These are phyloP conservation scores for Phylloboletellus chloephorus DNA, from an alignment of 1,284 basidiomycete species.

Conservation along the genomic window DNA sequence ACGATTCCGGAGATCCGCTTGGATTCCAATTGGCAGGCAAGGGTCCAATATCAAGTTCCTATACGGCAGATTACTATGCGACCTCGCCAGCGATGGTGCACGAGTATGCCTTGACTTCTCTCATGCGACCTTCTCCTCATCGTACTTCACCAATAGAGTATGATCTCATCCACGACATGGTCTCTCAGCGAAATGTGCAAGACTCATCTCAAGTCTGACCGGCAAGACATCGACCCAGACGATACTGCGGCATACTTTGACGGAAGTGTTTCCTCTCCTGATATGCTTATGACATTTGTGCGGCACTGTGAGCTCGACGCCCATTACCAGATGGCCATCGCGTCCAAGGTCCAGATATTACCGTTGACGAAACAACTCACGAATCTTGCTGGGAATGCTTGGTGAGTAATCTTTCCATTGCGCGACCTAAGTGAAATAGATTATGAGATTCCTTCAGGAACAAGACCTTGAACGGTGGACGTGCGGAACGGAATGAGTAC, in stretches of 20 bases:
- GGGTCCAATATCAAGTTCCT: conserved; percentile 83
- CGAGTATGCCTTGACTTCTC: conserved; percentile 53
- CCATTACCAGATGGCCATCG: conserved; percentile 95
- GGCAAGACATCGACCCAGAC: conserved; percentile 94
- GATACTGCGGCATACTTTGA: conserved; percentile 93
- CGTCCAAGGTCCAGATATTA: conserved; percentile 84
- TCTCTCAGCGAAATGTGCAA: conserved; percentile 95
- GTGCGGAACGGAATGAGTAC: conserved; percentile 98
- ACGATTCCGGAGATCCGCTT: conserved; percentile 81
- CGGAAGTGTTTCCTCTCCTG: conserved; percentile 71
- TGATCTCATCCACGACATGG: conserved; percentile 97
- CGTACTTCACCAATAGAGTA: conserved; percentile 50
- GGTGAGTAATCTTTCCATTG: conserved; percentile 47
- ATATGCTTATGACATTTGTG: conserved; percentile 82
- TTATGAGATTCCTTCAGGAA: conserved; percentile 53
- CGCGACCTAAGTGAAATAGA: neutral
- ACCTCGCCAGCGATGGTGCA: conserved; percentile 90
- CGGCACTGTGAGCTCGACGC: conserved; percentile 91
- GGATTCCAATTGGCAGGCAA: conserved; percentile 79
- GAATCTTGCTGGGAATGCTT: conserved; percentile 96
- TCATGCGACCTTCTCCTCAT: neutral
- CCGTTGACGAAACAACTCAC: conserved; percentile 92
- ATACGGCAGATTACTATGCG: conserved; percentile 84
- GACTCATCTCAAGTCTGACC: conserved; percentile 79
- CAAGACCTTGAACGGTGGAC: conserved; percentile 90